Evolutionary conservation across 257 asterid species (phyloP), one percentile per base, ranked within the genome.

Genomic region (Solanum habrochaites): DNA sequence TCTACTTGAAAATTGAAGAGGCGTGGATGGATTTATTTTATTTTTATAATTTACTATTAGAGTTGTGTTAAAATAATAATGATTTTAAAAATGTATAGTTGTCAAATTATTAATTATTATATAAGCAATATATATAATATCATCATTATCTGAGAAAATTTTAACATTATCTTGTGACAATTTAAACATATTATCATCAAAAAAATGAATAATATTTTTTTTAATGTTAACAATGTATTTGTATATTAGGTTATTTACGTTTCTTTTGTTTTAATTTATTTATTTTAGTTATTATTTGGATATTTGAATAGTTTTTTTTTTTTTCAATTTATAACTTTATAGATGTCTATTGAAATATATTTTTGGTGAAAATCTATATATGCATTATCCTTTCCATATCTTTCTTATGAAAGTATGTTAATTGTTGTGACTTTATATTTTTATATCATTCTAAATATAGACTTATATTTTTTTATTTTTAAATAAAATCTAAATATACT

Each of bases 161-260:
- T 70, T 70, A 78, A 43, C 62, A 32, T 64, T 80, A 87, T 87
- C 87, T 73, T 72, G 71, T 29, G 69, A 85, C 82, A 25, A 80
- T 29, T 69, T 69, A 69, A 29, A 85, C 86, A 88, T 77, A 60
- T 86, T 80, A 47, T 85, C 86, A 85, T 81, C 83, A 85, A 85
- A 47, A 14, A 31, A 10, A 16, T 7, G 20, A 80, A 80, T 37
- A 4, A 21, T 20, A 5, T 10, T 2, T 3, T 37, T 73, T 73
- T 37, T 25, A 4, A 14, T 45, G 21, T 45, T 43, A 14, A n/a
- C 1, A 78, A 7, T 25, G 40, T 25, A 56, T 52, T 52, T 52
- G 18, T 56, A 56, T 56, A 18, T 18, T 56, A 7, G 64, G 8
- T 52, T 52, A 16, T 21, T 49, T 49, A 49, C n/a, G n/a, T 49